phyloP scores from a whole-genome alignment of 2,329 filamentous ascomycete species.

The Curvularia eragrostidis region DNA sequence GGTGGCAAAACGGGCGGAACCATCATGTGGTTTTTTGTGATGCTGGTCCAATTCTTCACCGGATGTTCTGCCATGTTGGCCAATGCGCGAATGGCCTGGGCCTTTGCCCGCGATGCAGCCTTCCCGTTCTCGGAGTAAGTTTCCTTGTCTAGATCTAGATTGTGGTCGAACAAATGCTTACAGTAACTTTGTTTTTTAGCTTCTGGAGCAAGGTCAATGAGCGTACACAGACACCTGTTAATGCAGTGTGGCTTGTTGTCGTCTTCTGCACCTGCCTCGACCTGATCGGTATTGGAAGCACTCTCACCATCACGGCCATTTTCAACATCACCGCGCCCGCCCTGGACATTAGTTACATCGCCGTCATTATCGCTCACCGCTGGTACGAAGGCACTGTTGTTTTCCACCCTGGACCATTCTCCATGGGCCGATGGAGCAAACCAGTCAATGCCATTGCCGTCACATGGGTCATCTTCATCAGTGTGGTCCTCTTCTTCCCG shows the following conservation, averaged over 20 bases:
- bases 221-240: constrained; percentile 64
- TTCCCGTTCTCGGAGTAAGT: constrained; percentile 65
- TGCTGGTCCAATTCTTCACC: constrained; percentile 70
- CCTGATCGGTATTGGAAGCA: constrained; percentile 60
- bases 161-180: constrained; percentile 22
- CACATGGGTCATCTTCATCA: constrained; percentile 69
- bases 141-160: background rate
- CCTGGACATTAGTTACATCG: constrained; percentile 62
- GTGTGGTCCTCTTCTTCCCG: constrained; percentile 63
- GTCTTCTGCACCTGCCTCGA: constrained; percentile 61
- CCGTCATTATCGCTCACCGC: constrained; percentile 65
- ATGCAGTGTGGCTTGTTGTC: constrained; percentile 70
- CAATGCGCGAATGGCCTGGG: constrained; percentile 68
- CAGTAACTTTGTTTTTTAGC: constrained; percentile 36
- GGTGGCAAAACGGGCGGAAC: constrained; percentile 64
- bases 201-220: constrained; percentile 61
- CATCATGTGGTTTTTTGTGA: constrained; percentile 67
- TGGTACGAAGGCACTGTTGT: constrained; percentile 60
- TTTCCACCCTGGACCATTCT: constrained; percentile 65
- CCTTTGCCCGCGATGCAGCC: constrained; percentile 65
- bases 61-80: constrained; percentile 69
- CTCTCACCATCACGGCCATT: constrained; percentile 58
- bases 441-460: constrained; percentile 64
- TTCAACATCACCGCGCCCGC: constrained; percentile 58
- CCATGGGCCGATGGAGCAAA: constrained; percentile 62